Conservation (phyloP, 129 eudicot genomes). For the Scalesia atractyloides region DNA sequence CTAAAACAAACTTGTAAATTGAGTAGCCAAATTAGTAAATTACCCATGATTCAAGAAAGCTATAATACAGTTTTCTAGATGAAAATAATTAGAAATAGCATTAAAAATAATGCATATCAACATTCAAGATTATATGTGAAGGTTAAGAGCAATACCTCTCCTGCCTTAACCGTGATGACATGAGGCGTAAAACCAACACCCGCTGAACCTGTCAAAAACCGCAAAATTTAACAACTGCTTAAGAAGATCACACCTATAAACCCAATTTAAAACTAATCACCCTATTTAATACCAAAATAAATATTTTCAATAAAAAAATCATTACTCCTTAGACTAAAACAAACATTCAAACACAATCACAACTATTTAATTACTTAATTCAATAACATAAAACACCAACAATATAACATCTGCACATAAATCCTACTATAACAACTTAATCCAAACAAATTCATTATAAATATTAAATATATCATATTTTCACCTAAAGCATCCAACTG, state of each 20-base stretch:
- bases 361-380: neutral
- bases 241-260: neutral
- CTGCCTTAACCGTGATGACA: conserved; percentile 67
- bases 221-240: neutral
- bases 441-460: neutral
- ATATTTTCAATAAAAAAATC: neutral
- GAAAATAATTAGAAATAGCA: neutral
- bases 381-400: neutral
- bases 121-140: neutral
- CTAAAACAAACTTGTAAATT: no score
- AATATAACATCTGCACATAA: conserved; percentile 8
- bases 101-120: neutral
- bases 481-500: conserved; percentile 88
- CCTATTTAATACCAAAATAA: neutral
- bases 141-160: conserved; percentile 56
- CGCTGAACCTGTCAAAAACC: conserved; percentile 48
- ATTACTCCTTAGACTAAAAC: neutral
- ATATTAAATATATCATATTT: neutral
- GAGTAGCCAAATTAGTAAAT: no score
- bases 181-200: conserved; percentile 95
- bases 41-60: no score
- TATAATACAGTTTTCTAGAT: neutral
- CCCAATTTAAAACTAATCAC: conserved; percentile 8
- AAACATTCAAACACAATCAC: conserved; percentile 5
- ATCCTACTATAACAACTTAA: neutral